Percentiles rank a stretch among this genome's conserved stretches.
Conservation (phyloP, 108 stramenopile genomes). For the Nitzschia palea region DNA sequence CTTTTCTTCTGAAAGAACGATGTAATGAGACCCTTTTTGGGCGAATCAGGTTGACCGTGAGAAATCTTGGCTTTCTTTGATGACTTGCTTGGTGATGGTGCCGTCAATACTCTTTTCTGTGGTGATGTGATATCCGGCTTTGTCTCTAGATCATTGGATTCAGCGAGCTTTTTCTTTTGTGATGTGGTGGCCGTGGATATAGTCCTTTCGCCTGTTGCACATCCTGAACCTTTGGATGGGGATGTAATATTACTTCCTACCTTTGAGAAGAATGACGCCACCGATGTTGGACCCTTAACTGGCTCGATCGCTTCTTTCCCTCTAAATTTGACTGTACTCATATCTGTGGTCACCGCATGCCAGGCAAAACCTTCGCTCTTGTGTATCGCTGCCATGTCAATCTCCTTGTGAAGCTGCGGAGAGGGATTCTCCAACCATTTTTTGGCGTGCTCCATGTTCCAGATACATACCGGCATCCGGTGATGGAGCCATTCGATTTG, state of each 20-base stretch:
- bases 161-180: neutral
- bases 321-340: conserved; percentile 45
- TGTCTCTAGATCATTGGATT: too few relatives aligned
- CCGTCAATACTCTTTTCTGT: neutral
- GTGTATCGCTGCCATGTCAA: conserved; percentile 25
- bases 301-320: conserved; percentile 29
- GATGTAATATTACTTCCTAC: neutral
- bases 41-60: neutral
- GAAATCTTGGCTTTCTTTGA: neutral
- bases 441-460: conserved; percentile 50
- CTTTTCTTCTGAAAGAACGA: conserved; percentile 20
- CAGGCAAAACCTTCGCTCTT: conserved; percentile 30
- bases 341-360: conserved; percentile 54
- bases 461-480: conserved; percentile 70
- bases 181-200: too few relatives aligned
- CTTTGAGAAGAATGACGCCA: conserved; percentile 40
- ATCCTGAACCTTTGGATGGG: neutral
- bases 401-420: conserved; percentile 21
- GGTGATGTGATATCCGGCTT: neutral
- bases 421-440: conserved; percentile 67
- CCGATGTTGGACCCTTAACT: conserved; percentile 19
- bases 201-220: too few relatives aligned
- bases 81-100: neutral
- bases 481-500: conserved; percentile 64
- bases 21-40: conserved; percentile 6